These are phyloP conservation scores for Udeniomyces megalosporus DNA, from an alignment of 768 basidiomycete genomes.

Conservation along the genomic window DNA sequence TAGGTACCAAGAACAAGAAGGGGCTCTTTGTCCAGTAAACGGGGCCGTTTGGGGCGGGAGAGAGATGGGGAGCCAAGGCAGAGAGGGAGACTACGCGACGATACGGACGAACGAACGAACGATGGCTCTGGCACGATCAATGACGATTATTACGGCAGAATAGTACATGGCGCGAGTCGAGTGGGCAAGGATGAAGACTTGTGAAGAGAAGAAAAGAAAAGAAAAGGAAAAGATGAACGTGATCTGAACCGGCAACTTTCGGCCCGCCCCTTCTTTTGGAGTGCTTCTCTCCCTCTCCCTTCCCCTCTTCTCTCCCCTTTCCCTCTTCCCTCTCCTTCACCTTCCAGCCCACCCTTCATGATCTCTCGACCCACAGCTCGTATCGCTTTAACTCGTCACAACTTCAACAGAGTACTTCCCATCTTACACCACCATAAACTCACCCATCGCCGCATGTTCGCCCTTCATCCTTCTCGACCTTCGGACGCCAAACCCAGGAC, in stretches of 20 bases:
- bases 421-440: background rate
- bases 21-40: slow-evolving; percentile 52
- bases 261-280: background rate
- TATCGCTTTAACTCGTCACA: background rate
- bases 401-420: background rate
- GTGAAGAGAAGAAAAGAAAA: background rate
- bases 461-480: background rate
- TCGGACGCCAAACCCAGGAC: background rate
- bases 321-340: background rate
- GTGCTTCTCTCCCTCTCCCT: background rate
- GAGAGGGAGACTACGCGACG: no score
- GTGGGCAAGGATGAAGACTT: no score
- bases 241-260: background rate
- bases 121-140: no score
- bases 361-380: background rate
- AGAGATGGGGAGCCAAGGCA: no score
- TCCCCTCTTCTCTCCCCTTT: background rate
- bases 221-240: background rate
- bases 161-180: no score
- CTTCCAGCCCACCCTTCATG: background rate
- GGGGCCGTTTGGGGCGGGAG: no score
- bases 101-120: no score
- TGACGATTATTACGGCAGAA: no score
- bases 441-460: background rate
- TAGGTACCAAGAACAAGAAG: slow-evolving; percentile 51